Conservation (phyloP, 2,329 filamentous ascomycete genomes). For the Periconia sp. region DNA sequence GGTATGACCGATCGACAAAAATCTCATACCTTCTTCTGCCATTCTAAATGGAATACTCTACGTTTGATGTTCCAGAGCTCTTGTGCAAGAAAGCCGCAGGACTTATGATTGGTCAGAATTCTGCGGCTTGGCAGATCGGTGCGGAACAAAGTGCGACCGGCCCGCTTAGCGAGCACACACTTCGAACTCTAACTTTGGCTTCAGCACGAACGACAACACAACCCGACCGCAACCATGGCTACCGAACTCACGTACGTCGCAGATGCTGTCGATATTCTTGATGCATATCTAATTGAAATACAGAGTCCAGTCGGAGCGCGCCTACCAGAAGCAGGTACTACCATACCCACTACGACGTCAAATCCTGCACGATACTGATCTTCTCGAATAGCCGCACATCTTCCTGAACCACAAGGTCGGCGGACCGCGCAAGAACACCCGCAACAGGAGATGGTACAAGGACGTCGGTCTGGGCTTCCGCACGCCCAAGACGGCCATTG, state of each 20-base stretch:
- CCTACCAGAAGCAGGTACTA: conserved; percentile 82
- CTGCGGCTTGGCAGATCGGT: not conserved
- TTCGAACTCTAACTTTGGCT: conserved; percentile 19
- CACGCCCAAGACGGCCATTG: conserved; percentile 98
- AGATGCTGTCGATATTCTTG: no score
- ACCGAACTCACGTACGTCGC: conserved; percentile 51
- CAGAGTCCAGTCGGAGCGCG: conserved; percentile 99
- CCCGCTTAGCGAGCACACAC: conserved; percentile 23
- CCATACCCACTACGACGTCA: conserved; percentile 18
- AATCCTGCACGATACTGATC: conserved; percentile 35
- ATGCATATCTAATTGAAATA: conserved; percentile 58
- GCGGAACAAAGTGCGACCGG: conserved; percentile 12
- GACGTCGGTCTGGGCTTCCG: conserved; percentile 99
- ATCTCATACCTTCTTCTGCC: no score
- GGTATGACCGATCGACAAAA: no score
- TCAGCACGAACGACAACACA: conserved; percentile 39
- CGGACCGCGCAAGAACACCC: conserved; percentile 59
- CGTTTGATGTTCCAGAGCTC: no score
- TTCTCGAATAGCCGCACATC: conserved; percentile 84
- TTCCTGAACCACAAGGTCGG: conserved; percentile 97
- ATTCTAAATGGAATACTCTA: no score
- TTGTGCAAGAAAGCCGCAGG: conserved; percentile 7
- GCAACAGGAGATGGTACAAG: conserved; percentile 91
- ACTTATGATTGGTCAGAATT: conserved; percentile 7
- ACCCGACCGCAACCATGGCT: conserved; percentile 50